Base-by-base conservation (phyloP, 129 eudicot genomes). In the Rutidosis leptorrhynchoides region DNA sequence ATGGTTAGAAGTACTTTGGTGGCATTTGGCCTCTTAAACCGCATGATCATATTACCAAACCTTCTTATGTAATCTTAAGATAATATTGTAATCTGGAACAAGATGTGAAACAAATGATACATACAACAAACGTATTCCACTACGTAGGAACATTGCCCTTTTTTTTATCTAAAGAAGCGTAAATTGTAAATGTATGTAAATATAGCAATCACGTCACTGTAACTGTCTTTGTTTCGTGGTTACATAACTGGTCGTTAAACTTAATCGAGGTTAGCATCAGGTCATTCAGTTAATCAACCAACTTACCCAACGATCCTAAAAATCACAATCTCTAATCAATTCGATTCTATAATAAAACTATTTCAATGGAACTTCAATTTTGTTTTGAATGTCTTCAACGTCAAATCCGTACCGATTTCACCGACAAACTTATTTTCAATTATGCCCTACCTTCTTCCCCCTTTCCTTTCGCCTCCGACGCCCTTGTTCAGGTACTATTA, bases 351-450 rank as follows among this genome's bases (percentile, higher is more conserved):
- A 19, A 33, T 3, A 7, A 61, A 19, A 16, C 7, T 32, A 48
- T n/a, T 27, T 9, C 2, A 24, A 69, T 69, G 77, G 78, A 65
- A 17, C n/a, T 27, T 74, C 63, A 69, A 54, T 74, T 85, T 83
- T 91, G 97, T 59, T 87, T 83, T 20, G 88, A 82, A 43, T 91
- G 97, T 62, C 94, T 91, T 23, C 77, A 84, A 70, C 81, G 72
- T 30, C 90, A 87, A 78, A 84, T 92, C 26, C 68, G 49, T 67
- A 42, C 80, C 12, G 96, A 92, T 82, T 85, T 84, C 68, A 76
- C 88, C 6, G 85, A 82, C 68, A 67, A 76, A 35, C 76, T 88
- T 59, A 42, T 65, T 19, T 79, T 84, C 84, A 66, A 58, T 69
- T 68, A 86, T 61, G 87, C 84, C 43, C 40, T 89, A 54, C 66